Conservation (phyloP, 176 grass and related monocot genomes). For the Avena sativa region DNA sequence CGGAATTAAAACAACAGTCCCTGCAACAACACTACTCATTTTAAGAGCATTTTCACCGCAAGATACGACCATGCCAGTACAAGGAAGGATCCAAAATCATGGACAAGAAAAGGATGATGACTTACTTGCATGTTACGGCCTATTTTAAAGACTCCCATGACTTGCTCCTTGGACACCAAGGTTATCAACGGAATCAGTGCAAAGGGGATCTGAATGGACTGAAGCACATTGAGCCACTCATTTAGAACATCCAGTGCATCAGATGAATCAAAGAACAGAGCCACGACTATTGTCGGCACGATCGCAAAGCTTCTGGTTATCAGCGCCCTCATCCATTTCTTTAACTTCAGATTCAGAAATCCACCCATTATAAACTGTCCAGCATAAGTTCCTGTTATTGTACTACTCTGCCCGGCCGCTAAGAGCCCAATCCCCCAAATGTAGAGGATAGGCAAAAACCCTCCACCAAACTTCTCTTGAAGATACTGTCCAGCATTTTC, state of each 20-base stretch:
- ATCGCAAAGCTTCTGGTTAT: constrained; percentile 96
- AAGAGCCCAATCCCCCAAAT: constrained; percentile 96
- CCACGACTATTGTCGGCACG: constrained; percentile 87
- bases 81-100: background rate
- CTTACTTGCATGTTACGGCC: constrained; percentile 74
- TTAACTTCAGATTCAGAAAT: constrained; percentile 84
- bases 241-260: constrained; percentile 91
- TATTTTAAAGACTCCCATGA: constrained; percentile 96
- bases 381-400: constrained; percentile 96
- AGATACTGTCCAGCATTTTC: constrained; percentile 96
- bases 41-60: background rate
- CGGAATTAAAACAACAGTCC: background rate
- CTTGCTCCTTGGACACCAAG: constrained; percentile 87
- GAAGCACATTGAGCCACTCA: constrained; percentile 96
- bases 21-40: background rate
- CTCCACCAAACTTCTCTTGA: constrained; percentile 88
- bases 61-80: background rate
- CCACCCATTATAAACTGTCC: constrained; percentile 99
- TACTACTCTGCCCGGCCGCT: constrained; percentile 94
- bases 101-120: background rate
- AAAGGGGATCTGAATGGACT: constrained; percentile 98
- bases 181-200: constrained; percentile 88
- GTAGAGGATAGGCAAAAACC: constrained; percentile 85
- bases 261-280: constrained; percentile 80
- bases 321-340: constrained; percentile 91